A percentile compares a stretch with the other conserved stretches of the same genome.
phyloP scores from a whole-genome alignment of 2,329 filamentous ascomycete genomes.

The Aspergillus tanneri region DNA sequence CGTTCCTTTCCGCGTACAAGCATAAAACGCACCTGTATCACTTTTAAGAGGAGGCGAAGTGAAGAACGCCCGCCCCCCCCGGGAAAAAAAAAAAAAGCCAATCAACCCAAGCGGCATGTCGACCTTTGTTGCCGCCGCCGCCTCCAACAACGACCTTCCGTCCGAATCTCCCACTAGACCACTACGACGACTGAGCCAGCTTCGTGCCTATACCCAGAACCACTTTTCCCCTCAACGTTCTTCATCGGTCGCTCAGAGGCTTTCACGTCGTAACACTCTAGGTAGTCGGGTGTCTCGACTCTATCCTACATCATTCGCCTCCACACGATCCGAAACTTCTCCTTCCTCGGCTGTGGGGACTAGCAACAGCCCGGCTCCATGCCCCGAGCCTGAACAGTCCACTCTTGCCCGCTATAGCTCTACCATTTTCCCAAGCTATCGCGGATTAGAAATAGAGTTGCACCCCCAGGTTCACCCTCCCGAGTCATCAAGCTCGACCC shows the following conservation, averaged over 20 bases:
- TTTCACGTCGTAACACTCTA: slow-evolving; percentile 36
- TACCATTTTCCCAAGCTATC: slow-evolving; percentile 19
- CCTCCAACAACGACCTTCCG: slow-evolving; percentile 27
- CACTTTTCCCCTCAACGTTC: slow-evolving; percentile 26
- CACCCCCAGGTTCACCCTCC: slow-evolving; percentile 22
- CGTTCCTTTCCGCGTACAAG: too few relatives aligned
- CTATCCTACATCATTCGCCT: slow-evolving; percentile 28
- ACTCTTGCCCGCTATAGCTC: slow-evolving; percentile 21
- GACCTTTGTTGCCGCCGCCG: slow-evolving; percentile 40
- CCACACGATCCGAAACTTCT: slow-evolving; percentile 26
- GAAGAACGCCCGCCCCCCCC: too few relatives aligned
- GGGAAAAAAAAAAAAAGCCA: background rate
- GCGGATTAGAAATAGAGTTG: slow-evolving; percentile 24
- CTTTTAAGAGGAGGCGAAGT: background rate
- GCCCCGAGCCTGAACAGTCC: slow-evolving; percentile 31
- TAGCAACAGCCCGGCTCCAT: slow-evolving; percentile 25
- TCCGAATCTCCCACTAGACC: slow-evolving; percentile 29
- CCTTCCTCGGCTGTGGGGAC: slow-evolving; percentile 17
- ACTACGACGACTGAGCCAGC: slow-evolving; percentile 42
- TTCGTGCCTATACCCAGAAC: slow-evolving; percentile 40
- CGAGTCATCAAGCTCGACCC: slow-evolving; percentile 32
- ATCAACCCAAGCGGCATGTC: slow-evolving; percentile 24
- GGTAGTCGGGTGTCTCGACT: slow-evolving; percentile 39
- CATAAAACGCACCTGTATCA: too few relatives aligned
- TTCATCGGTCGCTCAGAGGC: slow-evolving; percentile 25